These are phyloP conservation scores for Fusarium protoensiforme DNA, from an alignment of 2,329 filamentous ascomycete genomes.

Conservation along the genomic window DNA sequence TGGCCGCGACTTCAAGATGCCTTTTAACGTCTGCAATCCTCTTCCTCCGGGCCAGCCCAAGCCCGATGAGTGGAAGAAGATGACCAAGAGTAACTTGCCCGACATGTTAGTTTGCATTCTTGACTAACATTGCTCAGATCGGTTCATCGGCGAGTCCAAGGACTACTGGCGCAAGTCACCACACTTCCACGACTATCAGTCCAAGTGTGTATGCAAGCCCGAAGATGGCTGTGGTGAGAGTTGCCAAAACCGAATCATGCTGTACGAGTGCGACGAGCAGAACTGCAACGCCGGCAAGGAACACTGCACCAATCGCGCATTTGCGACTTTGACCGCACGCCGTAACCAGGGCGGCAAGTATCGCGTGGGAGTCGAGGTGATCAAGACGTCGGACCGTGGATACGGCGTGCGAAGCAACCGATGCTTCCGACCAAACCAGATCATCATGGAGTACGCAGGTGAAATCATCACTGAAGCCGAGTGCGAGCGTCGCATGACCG, in stretches of 20 bases:
- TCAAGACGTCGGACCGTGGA: conserved; percentile 89
- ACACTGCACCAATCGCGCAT: conserved; percentile 86
- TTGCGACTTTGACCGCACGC: conserved; percentile 81
- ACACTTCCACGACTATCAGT: conserved; percentile 78
- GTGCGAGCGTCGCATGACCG: conserved; percentile 92
- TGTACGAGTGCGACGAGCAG: conserved; percentile 92
- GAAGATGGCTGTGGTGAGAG: conserved; percentile 87
- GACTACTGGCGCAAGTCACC: conserved; percentile 84
- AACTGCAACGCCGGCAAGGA: conserved; percentile 86
- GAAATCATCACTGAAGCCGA: conserved; percentile 97
- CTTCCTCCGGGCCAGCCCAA: conserved; percentile 88
- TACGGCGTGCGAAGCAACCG: conserved; percentile 93
- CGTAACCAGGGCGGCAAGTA: conserved; percentile 85
- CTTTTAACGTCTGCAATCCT: conserved; percentile 90
- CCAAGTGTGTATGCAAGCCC: conserved; percentile 80
- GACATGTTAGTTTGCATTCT: conserved; percentile 19
- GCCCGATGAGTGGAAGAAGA: conserved; percentile 91
- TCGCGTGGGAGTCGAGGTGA: conserved; percentile 92
- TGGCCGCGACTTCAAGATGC: conserved; percentile 86
- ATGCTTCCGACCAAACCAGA: conserved; percentile 87
- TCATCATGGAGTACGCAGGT: conserved; percentile 98
- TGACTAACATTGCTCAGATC: conserved; percentile 67
- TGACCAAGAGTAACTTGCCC: conserved; percentile 79
- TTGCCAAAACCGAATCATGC: conserved; percentile 96
- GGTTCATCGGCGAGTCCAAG: conserved; percentile 87